Base-by-base conservation (phyloP, 371 early-diverging fungal genomes). In the Rhizopus arrhizus region DNA sequence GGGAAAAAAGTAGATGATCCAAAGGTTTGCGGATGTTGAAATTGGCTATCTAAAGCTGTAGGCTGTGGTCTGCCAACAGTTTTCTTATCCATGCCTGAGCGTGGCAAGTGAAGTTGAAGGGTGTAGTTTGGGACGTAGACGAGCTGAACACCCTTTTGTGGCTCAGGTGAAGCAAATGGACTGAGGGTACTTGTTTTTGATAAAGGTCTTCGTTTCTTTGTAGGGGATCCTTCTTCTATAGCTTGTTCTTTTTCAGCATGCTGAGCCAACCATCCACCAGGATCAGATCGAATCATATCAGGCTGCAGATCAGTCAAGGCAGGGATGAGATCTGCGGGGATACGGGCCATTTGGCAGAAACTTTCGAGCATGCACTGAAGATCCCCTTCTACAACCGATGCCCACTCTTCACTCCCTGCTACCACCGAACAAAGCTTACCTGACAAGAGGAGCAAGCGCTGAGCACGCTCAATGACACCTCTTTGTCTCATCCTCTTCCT, bases 401-500 rank as follows among this genome's bases (percentile, higher is more conserved):
- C 55, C 78, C 75, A 75, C 29, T 69, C 73, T 52, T 78, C 73
- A 35, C 71, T 64, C 12, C 56, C 61, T 8, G 78, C 75, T 8
- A 72, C 73, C 12, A 78, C 53, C 0, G 78, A 67, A 33, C 78
- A 78, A 2, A 78, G 58, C 8, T 68, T 59, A 28, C 72, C 71
- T 16, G 72, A 73, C 0, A 75, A 42, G 3, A 68, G 16, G 1
- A 75, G 16, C 3, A 78, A 50, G 0, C 75, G 51, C 29, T 73
- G 75, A 33, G 70, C 58, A 13, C 75, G 63, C n/a, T 78, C 71
- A 3, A 73, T 61, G 0, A 73, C 73, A 13, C 66, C 74, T 11
- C 68, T 48, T 28, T 74, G 71, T 35, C 66, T 16, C n/a, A 74
- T 74, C 8, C 73, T 73, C 35, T 83, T 81, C 33, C 86, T 72